Evolutionary conservation across 176 grass and related monocot species (phyloP).

Genomic region (Stipa capillata): DNA sequence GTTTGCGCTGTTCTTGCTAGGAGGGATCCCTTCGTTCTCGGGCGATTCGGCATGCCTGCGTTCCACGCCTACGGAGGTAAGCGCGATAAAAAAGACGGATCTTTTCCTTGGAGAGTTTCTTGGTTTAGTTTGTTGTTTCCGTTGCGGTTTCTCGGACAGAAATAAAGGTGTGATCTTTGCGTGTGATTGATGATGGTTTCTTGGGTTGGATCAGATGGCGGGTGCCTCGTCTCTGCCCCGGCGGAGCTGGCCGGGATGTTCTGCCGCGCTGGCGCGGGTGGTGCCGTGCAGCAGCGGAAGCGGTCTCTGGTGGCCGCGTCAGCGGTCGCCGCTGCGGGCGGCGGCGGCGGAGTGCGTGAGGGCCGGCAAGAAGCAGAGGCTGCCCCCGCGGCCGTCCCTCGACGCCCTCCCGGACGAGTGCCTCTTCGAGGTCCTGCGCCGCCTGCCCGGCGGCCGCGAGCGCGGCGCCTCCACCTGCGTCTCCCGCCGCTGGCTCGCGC

Average conservation of each 20-base stretch:
- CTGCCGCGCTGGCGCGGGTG: not conserved
- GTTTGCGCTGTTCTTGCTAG: not conserved
- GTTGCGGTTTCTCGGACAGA: not conserved
- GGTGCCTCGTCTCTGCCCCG: constrained; percentile 41
- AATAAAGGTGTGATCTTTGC: not conserved
- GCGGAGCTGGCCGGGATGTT: constrained; percentile 29
- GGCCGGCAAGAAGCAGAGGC: constrained; percentile 37
- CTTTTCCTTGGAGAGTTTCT: not conserved
- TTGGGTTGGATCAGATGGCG: constrained; percentile 32
- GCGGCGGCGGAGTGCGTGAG: constrained; percentile 29
- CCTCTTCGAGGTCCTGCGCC: constrained; percentile 86
- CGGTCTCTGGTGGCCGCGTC: constrained; percentile 35
- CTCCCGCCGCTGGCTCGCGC: constrained; percentile 78
- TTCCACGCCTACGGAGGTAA: constrained; percentile 52
- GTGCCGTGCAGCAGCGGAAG: constrained; percentile 44
- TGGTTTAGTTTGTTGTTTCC: not conserved
- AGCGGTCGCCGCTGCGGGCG: constrained; percentile 25
- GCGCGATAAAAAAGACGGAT: not conserved
- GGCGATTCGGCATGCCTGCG: constrained; percentile 41
- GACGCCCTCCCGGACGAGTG: constrained; percentile 84
- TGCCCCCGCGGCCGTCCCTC: constrained; percentile 36
- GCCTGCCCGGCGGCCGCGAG: constrained; percentile 42
- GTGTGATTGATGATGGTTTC: not conserved
- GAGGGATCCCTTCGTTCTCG: not conserved
- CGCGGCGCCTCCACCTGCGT: constrained; percentile 64